Evolutionary conservation across 2,329 filamentous ascomycete genomes (phyloP).

Genomic region (Erysiphe pulchra): DNA sequence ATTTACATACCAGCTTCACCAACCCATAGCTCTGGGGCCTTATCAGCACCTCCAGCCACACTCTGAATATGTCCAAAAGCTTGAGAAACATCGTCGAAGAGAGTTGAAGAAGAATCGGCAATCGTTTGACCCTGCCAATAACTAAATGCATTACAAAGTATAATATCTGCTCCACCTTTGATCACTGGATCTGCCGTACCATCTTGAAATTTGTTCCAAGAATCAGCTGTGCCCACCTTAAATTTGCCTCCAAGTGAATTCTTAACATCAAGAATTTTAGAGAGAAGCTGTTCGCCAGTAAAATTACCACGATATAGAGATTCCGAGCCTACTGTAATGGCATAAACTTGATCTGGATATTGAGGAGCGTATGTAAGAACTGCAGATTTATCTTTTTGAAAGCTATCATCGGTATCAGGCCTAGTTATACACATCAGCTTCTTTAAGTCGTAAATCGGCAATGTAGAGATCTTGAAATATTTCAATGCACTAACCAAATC

Average conservation of each 20-base stretch:
- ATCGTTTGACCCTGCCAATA: conserved; percentile 44
- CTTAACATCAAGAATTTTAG: conserved; percentile 36
- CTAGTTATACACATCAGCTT: conserved; percentile 13
- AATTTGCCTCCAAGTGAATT: conserved; percentile 23
- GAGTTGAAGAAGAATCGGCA: conserved; percentile 28
- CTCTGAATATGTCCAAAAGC: conserved; percentile 36
- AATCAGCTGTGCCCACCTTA: conserved; percentile 41
- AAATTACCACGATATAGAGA: conserved; percentile 43
- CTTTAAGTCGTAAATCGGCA: not conserved
- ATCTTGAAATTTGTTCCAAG: conserved; percentile 47
- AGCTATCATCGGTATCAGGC: conserved; percentile 36
- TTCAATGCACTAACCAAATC: conserved; percentile 28
- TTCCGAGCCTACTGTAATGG: conserved; percentile 46
- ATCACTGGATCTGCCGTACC: conserved; percentile 41
- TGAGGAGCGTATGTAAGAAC: conserved; percentile 22
- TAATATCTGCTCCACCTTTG: conserved; percentile 26
- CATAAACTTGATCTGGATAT: conserved; percentile 34
- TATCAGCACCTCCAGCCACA: conserved; percentile 22
- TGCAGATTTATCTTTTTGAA: conserved; percentile 31
- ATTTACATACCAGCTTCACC: conserved; percentile 29
- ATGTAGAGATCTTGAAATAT: not conserved
- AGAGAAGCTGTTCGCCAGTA: conserved; percentile 30
- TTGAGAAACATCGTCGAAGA: conserved; percentile 41
- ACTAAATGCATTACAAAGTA: conserved; percentile 40
- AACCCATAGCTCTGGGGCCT: conserved; percentile 37